Conservation (phyloP, 495 filamentous ascomycete genomes). For the Penicillium egyptiacum region DNA sequence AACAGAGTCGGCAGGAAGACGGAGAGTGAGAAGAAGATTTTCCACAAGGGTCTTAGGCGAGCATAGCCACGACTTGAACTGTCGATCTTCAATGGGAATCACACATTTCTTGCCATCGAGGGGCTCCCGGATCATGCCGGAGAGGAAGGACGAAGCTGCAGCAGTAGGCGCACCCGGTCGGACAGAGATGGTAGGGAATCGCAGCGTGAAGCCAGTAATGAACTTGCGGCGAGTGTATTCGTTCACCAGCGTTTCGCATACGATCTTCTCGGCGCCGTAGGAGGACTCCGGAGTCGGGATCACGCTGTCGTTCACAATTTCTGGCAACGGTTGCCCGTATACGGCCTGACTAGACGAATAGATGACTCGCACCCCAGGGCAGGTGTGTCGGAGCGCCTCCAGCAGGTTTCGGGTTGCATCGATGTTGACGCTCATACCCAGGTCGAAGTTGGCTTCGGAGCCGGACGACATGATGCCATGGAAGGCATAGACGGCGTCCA, state of each 20-base stretch:
- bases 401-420: slow-evolving; percentile 64
- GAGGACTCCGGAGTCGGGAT: slow-evolving; percentile 66
- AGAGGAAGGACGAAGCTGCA: slow-evolving; percentile 68
- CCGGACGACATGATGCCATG: slow-evolving; percentile 82
- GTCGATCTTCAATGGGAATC: slow-evolving; percentile 60
- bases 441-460: slow-evolving; percentile 68
- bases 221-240: slow-evolving; percentile 66
- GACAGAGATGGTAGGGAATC: slow-evolving; percentile 72
- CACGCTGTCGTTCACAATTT: slow-evolving; percentile 53
- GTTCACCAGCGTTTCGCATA: slow-evolving; percentile 69
- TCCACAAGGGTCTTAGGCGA: slow-evolving; percentile 60
- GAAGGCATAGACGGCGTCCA: slow-evolving; percentile 69
- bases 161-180: slow-evolving; percentile 67
- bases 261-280: slow-evolving; percentile 74
- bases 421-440: slow-evolving; percentile 69
- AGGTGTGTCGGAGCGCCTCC: slow-evolving; percentile 53
- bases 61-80: slow-evolving; percentile 62
- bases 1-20: slow-evolving; percentile 49
- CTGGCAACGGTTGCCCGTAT: slow-evolving; percentile 54
- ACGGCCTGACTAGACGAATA: slow-evolving; percentile 60
- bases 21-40: slow-evolving; percentile 63
- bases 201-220: slow-evolving; percentile 62
- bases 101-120: slow-evolving; percentile 59
- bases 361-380: slow-evolving; percentile 60
- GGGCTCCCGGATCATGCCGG: slow-evolving; percentile 66